Conservation (phyloP, 202 grass and related monocot genomes). For the Bolboschoenoplectus hybrid region DNA sequence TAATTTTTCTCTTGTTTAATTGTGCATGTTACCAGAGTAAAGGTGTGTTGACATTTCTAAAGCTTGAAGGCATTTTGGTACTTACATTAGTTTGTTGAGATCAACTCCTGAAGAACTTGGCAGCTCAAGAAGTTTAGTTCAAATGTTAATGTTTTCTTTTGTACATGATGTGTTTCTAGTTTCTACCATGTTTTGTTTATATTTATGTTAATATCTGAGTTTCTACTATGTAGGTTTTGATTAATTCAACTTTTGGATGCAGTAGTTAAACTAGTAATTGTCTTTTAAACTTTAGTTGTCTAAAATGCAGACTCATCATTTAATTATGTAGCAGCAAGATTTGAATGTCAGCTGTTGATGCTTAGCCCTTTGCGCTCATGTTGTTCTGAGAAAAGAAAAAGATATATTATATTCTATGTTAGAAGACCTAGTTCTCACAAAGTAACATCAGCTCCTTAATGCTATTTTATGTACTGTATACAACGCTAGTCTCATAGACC, state of each 20-base stretch:
- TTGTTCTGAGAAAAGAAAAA: background rate
- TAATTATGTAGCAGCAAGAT: background rate
- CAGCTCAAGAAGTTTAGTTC: background rate
- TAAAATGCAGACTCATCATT: background rate
- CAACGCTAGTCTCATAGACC: too few relatives aligned
- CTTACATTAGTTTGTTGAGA: background rate
- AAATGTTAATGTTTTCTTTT: background rate
- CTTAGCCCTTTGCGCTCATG: background rate
- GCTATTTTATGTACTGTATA: too few relatives aligned
- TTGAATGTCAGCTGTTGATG: background rate
- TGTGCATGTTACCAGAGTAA: background rate
- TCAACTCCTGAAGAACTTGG: background rate
- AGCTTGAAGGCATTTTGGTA: background rate
- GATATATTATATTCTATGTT: too few relatives aligned
- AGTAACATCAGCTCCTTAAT: too few relatives aligned
- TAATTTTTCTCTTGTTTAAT: background rate
- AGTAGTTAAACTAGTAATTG: background rate
- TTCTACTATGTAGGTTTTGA: background rate
- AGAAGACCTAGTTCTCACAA: too few relatives aligned
- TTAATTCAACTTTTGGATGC: conserved; percentile 9
- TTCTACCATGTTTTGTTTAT: conserved; percentile 19
- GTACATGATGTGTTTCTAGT: conserved; percentile 28
- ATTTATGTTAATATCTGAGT: background rate
- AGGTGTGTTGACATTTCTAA: background rate
- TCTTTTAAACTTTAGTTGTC: background rate